These are phyloP conservation scores for Neostapfia colusana DNA, from an alignment of 176 grass and related monocot species.

Conservation along the genomic window DNA sequence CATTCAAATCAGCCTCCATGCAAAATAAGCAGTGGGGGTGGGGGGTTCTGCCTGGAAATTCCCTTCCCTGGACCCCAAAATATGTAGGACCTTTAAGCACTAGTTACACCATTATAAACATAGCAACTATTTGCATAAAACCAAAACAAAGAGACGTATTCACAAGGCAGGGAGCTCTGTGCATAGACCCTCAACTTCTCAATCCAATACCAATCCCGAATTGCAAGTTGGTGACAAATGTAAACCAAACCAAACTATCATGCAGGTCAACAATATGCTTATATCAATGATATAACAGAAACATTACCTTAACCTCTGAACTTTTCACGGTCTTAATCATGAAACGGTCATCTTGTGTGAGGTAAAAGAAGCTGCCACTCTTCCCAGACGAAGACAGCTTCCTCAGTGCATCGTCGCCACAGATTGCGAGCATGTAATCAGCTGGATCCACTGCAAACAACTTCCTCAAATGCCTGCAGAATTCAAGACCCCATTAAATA, in stretches of 20 bases:
- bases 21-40: no score
- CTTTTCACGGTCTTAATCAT: slow-evolving; percentile 91
- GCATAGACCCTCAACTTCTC: neutral
- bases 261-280: neutral
- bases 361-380: slow-evolving; percentile 89
- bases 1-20: no score
- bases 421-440: slow-evolving; percentile 86
- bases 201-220: neutral
- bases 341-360: slow-evolving; percentile 77
- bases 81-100: no score
- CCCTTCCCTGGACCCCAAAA: no score
- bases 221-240: neutral
- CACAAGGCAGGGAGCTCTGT: neutral
- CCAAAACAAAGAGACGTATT: neutral
- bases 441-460: slow-evolving; percentile 66
- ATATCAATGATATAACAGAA: slow-evolving; percentile 2
- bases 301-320: slow-evolving; percentile 81
- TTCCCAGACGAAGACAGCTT: slow-evolving; percentile 85
- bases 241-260: neutral
- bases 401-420: slow-evolving; percentile 71
- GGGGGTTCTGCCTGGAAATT: no score
- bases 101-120: no score
- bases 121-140: neutral
- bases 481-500: slow-evolving; percentile 12
- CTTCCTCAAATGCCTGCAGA: slow-evolving; percentile 70